phyloP scores from a whole-genome alignment of 345 rosid species.

The Erysimum cheiranthoides region DNA sequence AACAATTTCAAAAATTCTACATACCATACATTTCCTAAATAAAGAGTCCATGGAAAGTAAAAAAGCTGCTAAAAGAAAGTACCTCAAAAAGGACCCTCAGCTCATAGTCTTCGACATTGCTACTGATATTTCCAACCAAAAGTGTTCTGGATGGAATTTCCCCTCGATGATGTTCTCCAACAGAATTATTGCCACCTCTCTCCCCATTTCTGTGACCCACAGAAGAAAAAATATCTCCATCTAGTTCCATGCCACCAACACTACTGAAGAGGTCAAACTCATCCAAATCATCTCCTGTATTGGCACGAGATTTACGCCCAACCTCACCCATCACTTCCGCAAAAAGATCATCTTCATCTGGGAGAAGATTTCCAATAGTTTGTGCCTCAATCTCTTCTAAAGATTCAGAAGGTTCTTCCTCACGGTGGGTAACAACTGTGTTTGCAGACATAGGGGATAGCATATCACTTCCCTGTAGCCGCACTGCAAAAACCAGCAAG shows the following conservation, averaged over 20 bases:
- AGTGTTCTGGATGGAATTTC: conserved; percentile 85
- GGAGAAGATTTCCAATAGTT: conserved; percentile 91
- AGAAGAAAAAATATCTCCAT: conserved; percentile 62
- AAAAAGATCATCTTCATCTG: conserved; percentile 90
- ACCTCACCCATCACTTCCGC: conserved; percentile 77
- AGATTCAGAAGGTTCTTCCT: conserved; percentile 72
- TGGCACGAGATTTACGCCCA: conserved; percentile 52
- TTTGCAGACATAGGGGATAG: conserved; percentile 53
- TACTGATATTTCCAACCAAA: conserved; percentile 78
- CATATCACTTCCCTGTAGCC: conserved; percentile 56
- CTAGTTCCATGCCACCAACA: conserved; percentile 95
- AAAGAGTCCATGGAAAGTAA: conserved; percentile 22
- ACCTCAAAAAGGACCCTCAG: conserved; percentile 89
- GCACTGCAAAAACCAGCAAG: conserved; percentile 56
- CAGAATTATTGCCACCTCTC: conserved; percentile 53
- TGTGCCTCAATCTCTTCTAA: conserved; percentile 87
- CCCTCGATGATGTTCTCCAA: conserved; percentile 64
- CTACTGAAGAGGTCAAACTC: conserved; percentile 89
- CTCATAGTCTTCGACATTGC: conserved; percentile 81
- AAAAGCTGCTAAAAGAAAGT: conserved; percentile 33
- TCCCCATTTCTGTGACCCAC: conserved; percentile 50
- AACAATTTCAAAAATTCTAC: background rate
- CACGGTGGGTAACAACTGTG: conserved; percentile 54
- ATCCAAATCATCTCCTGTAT: conserved; percentile 69
- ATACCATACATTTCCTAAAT: background rate